Evolutionary conservation across 176 grass and related monocot genomes (phyloP), one percentile per base, ranked within the genome.

Genomic region (Bromus sterilis): DNA sequence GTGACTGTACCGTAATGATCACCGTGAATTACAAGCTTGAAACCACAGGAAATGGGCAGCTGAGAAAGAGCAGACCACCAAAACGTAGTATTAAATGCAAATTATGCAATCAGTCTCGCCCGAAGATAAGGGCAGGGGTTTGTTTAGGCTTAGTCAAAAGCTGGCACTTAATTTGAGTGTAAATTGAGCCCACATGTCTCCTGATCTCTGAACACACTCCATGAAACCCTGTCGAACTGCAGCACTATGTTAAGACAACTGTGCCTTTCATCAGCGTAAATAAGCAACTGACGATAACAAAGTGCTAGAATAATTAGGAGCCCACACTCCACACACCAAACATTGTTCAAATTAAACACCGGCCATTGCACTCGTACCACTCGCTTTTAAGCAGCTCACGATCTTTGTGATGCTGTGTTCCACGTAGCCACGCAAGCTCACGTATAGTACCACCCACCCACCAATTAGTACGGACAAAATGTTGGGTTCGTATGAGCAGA

Each of bases 171-270:
- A 86, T 83, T 88, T 77, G 46, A 16, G 79, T 76, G 72, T 11
- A 85, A 87, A 82, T 70, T 84, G 79, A 91, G 61, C 72, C 30
- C 46, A 8, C 11, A 9, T 87, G 87, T 87, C 77, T 73, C 86
- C 78, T 87, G 43, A 10, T 85, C 71, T 65, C 46, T 72, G 53
- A 83, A 83, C 92, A 92, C 32, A 40, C 64, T 62, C 90, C 66
- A 70, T 6, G 37, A 67, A 70, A 28, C 73, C 26, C 31, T 55
- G 43, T 41, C 43, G 64, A 59, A 18, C 44, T 48, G 44, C 44
- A 48, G 15, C 44, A 48, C 44, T 48, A 18, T 4, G 44, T 48
- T 48, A 48, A 48, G 44, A 48, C 44, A 48, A 48, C 5, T 48
- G 44, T 33, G 9, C 29, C n/a, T 10, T 12, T 32, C 26, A 32